phyloP scores from a whole-genome alignment of 2,329 filamentous ascomycete genomes.

The Orbilia blumenaviensis region DNA sequence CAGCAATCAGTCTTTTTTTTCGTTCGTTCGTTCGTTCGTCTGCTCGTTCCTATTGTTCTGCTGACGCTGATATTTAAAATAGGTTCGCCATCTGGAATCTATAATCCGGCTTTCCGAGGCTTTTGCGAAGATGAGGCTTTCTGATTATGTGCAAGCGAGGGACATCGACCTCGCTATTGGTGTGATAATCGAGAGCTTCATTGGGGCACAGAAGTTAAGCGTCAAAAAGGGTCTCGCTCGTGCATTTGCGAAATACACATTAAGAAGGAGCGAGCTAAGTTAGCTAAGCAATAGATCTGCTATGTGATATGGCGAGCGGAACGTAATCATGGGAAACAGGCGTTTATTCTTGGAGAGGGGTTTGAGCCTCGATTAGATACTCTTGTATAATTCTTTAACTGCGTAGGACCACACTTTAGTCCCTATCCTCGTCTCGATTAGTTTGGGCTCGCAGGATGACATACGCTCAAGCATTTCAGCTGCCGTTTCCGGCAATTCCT shows the following conservation, averaged over 20 bases:
- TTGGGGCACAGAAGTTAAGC: constrained; percentile 94
- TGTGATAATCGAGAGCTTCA: constrained; percentile 94
- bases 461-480: constrained; percentile 60
- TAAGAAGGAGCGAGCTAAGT: constrained; percentile 63
- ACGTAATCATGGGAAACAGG: neutral
- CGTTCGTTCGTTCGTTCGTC: too few relatives aligned
- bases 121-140: constrained; percentile 98
- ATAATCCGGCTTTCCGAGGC: constrained; percentile 95
- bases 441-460: neutral
- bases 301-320: neutral
- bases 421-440: neutral
- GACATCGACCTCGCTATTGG: constrained; percentile 98
- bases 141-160: constrained; percentile 86
- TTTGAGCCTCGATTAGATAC: neutral
- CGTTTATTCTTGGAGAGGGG: neutral
- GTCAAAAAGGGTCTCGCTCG: constrained; percentile 95
- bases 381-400: constrained; percentile 51
- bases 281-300: neutral
- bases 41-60: constrained; percentile 68
- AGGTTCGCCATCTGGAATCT: constrained; percentile 84
- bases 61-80: constrained; percentile 63
- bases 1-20: too few relatives aligned
- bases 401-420: neutral
- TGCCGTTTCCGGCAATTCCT: constrained; percentile 77
- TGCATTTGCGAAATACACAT: constrained; percentile 93